Conservation (phyloP, 2,329 filamentous ascomycete species). For the Aspergillus amoenus region DNA sequence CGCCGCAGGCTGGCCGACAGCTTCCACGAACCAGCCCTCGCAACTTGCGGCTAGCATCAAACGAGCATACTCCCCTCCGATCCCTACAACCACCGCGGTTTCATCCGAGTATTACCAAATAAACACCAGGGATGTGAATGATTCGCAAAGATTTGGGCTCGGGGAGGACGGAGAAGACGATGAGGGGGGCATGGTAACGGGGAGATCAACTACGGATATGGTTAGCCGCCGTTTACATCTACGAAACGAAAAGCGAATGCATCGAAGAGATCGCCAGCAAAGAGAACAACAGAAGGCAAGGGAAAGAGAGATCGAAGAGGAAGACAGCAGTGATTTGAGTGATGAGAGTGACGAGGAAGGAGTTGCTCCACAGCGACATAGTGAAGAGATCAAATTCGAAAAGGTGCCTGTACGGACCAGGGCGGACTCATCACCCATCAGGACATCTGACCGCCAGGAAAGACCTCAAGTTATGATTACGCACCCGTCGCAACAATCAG, state of each 20-base stretch:
- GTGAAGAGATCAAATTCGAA: slow-evolving; percentile 90
- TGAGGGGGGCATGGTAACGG: slow-evolving; percentile 64
- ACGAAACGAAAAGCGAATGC: slow-evolving; percentile 31
- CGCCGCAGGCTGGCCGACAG: slow-evolving; percentile 60
- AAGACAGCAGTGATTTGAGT: slow-evolving; percentile 65
- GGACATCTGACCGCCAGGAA: slow-evolving; percentile 50
- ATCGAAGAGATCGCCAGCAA: slow-evolving; percentile 42
- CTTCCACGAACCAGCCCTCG: slow-evolving; percentile 32
- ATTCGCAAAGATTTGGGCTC: slow-evolving; percentile 20
- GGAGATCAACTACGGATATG: slow-evolving; percentile 56
- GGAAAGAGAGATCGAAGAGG: slow-evolving; percentile 58
- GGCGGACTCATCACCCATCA: slow-evolving; percentile 83
- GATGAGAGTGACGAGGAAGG: slow-evolving; percentile 66
- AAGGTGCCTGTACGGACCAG: slow-evolving; percentile 90
- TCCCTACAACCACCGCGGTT: slow-evolving; percentile 58
- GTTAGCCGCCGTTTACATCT: slow-evolving; percentile 48
- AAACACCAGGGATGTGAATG: slow-evolving; percentile 33
- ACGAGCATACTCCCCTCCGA: slow-evolving; percentile 66
- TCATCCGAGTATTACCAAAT: slow-evolving; percentile 63
- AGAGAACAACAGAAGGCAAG: slow-evolving; percentile 53
- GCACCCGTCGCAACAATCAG: slow-evolving; percentile 53
- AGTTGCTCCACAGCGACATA: slow-evolving; percentile 56
- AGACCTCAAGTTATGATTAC: slow-evolving; percentile 53
- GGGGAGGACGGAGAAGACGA: slow-evolving; percentile 58
- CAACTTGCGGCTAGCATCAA: slow-evolving; percentile 55